Conservation (phyloP, 106 monocot species). For the Cymbidium sinense region DNA sequence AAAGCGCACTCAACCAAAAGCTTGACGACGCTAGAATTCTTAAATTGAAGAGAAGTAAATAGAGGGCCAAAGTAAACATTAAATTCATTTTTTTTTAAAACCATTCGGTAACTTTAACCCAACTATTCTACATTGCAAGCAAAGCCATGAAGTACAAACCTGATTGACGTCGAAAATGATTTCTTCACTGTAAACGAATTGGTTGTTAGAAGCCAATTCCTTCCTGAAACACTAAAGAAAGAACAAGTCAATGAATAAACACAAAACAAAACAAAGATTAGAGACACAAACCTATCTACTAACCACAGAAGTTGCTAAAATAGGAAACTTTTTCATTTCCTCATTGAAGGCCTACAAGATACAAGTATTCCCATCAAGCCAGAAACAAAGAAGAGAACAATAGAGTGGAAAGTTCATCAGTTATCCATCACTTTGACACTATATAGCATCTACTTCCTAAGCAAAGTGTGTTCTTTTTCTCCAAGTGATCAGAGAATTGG, state of each 20-base stretch:
- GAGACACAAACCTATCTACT: not conserved
- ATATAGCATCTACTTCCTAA: constrained; percentile 17
- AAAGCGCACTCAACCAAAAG: not conserved
- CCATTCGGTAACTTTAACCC: not conserved
- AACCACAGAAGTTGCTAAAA: constrained; percentile 12
- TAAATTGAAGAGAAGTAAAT: not conserved
- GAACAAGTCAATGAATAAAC: not conserved
- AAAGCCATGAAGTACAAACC: too few species aligned
- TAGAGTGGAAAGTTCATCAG: constrained; percentile 32
- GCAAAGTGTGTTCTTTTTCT: constrained; percentile 24
- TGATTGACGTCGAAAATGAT: too few species aligned
- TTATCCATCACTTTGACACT: constrained; percentile 43
- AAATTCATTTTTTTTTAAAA: too few species aligned
- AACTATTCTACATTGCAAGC: not conserved
- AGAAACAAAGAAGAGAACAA: constrained; percentile 46
- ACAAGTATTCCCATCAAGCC: constrained; percentile 12
- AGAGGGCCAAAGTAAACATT: not conserved
- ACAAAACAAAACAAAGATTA: not conserved
- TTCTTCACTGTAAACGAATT: too few species aligned
- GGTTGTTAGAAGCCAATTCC: too few species aligned
- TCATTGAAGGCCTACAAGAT: constrained; percentile 18
- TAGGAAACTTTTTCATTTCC: constrained; percentile 17
- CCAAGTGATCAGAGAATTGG: constrained; percentile 44
- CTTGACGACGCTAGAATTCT: not conserved
- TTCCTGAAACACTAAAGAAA: not conserved